Conservation (phyloP, 805 yeast genomes). For the Kluyveromyces aestuarii region DNA sequence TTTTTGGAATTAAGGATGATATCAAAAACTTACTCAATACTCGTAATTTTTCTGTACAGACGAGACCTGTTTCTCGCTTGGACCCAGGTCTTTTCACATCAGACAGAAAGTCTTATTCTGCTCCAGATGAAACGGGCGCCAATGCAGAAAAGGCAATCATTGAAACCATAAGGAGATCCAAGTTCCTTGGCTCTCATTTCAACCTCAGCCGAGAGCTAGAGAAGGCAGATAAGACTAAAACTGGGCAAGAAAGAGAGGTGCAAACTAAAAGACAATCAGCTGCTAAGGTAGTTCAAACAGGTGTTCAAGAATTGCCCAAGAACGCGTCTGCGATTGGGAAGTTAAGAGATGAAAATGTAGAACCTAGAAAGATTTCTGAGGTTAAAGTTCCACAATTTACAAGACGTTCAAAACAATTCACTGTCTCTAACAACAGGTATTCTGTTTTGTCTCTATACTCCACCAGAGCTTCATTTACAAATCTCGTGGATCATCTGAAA, state of each 20-base stretch:
- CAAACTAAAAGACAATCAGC: slow-evolving; percentile 1
- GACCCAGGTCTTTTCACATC: slow-evolving; percentile 32
- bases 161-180: slow-evolving; percentile 37
- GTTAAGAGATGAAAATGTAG: slow-evolving; percentile 16
- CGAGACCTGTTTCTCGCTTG: slow-evolving; percentile 36
- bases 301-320: slow-evolving; percentile 19
- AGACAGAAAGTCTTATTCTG: slow-evolving; percentile 13
- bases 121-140: slow-evolving; percentile 16
- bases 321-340: slow-evolving; percentile 20
- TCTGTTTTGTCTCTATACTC: slow-evolving; percentile 68
- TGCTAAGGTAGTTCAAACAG: slow-evolving; percentile 2
- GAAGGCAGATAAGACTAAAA: slow-evolving; percentile 9
- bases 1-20: slow-evolving; percentile 18
- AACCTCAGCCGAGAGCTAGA: slow-evolving; percentile 28
- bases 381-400: slow-evolving; percentile 64
- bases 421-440: slow-evolving; percentile 54
- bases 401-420: slow-evolving; percentile 54
- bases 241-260: slow-evolving; percentile 5
- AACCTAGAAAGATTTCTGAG: slow-evolving; percentile 48
- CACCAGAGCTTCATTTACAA: slow-evolving; percentile 53
- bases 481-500: slow-evolving; percentile 40
- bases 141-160: slow-evolving; percentile 27
- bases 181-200: slow-evolving; percentile 34
- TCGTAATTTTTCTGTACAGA: slow-evolving; percentile 31
- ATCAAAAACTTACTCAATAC: slow-evolving; percentile 24